Base-by-base conservation (phyloP, 257 asterid genomes). In the Capsicum pubescens region DNA sequence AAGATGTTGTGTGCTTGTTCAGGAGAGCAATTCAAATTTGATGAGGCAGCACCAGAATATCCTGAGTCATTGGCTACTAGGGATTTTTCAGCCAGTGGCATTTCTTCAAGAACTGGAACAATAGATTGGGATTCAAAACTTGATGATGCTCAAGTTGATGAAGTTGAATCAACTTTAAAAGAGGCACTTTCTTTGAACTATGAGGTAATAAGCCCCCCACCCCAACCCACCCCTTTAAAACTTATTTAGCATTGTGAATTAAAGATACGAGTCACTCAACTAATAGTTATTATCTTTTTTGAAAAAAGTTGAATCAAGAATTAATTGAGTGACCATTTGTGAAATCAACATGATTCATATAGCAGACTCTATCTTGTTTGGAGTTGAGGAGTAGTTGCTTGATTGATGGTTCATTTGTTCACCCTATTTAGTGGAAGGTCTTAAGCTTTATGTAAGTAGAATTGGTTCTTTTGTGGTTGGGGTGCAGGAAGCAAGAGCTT, bases 121-220 rank as follows among this genome's bases (percentile, higher is more conserved):
- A 90, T 72, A 39, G 95, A 94, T 81, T 91, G 97, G 97, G 97
- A 93, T 80, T 91, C 97, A 39, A 91, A 88, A 80, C 90, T 93
- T 56, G 98, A 94, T 87, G 99, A 95, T 89, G 99, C 99, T 72
- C 97, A 92, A 89, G 97, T 95, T 2, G 97, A 94, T 92, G 97
- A 94, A 92, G 99, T 91, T 67, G 99, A 95, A 76, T 95, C 99
- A 85, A 95, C 99, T 4, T 90, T 95, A 84, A 95, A 95, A 86
- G 99, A 95, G 86, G 99, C 98, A 17, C 95, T 93, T 63, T 91
- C 98, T 82, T 87, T 95, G 57, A 95, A 95, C 70, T 95, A 95
- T 84, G 99, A 95, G 99, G 98, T 93, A 39, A 77, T 84, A 69
- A 11, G 44, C 79, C 44, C 21, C 26, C 76, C 46, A 6, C 21